Evolutionary conservation across 345 rosid species (phyloP), one percentile per base, ranked within the genome.

Genomic region (Reutealis trisperma): DNA sequence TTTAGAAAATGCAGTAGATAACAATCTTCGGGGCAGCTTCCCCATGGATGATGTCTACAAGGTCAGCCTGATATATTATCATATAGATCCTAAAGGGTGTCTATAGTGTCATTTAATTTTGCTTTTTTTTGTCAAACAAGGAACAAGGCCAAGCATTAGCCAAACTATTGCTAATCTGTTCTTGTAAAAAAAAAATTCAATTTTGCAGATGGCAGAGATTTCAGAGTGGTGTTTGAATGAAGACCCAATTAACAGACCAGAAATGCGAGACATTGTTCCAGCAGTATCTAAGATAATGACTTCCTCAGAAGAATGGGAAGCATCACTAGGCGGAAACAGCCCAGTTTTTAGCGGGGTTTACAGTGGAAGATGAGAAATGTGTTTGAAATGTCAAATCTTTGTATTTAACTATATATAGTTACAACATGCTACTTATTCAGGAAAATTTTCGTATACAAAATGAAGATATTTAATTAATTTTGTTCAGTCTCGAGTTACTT

Each of bases 241-340:
- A 78, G 89, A 83, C 24, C 78, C 91, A 52, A 75, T 66, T 1
- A 72, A 41, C 65, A 83, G 94, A 71, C 94, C 92, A 14, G 90
- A 89, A 75, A 89, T 90, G 86, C 79, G 86, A 63, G 91, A 89
- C 57, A 32, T 86, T 8, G 87, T 87, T 21, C 80, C 79, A 24
- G 63, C 65, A 6, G 71, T 89, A 8, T 82, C 89, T 12, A 81
- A 72, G 34, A 84, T 90, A 19, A 37, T 63, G 66, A 78, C 73
- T 22, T 80, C 90, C 64, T 86, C 92, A 14, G 75, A 71, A 18
- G 94, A 88, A 52, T 88, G 92, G 89, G 94, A 90, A 77, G 91
- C 92, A 7, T 89, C 92, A 9, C 63, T 84, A 2, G 94, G 89
- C 49, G 91, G 89, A 24, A 86, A 72, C 73, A 83, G 91, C 89